Conservation (phyloP, 768 basidiomycete genomes). For the Suillus placidus region DNA sequence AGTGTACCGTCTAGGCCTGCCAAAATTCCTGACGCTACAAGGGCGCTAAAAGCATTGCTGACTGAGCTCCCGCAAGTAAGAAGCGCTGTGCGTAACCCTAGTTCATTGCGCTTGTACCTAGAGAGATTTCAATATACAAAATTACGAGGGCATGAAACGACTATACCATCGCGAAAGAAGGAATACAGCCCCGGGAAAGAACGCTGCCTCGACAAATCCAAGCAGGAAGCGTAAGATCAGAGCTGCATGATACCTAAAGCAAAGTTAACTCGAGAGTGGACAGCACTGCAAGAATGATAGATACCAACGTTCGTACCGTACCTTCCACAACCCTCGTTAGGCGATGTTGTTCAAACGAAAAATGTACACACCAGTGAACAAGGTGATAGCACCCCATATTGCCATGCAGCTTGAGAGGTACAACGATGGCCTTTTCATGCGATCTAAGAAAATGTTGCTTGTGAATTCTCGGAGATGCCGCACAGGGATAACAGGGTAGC, state of each 20-base stretch:
- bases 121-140: not conserved
- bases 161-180: slow-evolving; percentile 63
- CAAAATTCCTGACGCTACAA: slow-evolving; percentile 79
- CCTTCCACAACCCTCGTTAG: slow-evolving; percentile 25
- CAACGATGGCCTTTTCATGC: slow-evolving; percentile 64
- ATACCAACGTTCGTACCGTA: slow-evolving; percentile 35
- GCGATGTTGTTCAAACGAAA: slow-evolving; percentile 10
- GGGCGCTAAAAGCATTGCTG: slow-evolving; percentile 78
- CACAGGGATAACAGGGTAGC: not conserved
- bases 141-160: not conserved
- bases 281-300: slow-evolving; percentile 1
- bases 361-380: slow-evolving; percentile 45
- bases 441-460: slow-evolving; percentile 71
- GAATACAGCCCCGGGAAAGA: slow-evolving; percentile 70
- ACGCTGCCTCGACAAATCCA: slow-evolving; percentile 71
- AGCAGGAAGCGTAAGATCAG: slow-evolving; percentile 76
- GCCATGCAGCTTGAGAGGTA: slow-evolving; percentile 68
- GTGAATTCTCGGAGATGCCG: not conserved
- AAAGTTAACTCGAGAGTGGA: slow-evolving; percentile 8
- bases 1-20: slow-evolving; percentile 65
- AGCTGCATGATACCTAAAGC: slow-evolving; percentile 56
- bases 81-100: slow-evolving; percentile 67
- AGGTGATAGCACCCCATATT: slow-evolving; percentile 69
- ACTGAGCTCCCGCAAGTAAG: slow-evolving; percentile 73
- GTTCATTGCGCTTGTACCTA: slow-evolving; percentile 63